Evolutionary conservation across 805 yeast genomes (phyloP), one percentile per base, ranked within the genome.

Genomic region (Yamadazyma sp.): DNA sequence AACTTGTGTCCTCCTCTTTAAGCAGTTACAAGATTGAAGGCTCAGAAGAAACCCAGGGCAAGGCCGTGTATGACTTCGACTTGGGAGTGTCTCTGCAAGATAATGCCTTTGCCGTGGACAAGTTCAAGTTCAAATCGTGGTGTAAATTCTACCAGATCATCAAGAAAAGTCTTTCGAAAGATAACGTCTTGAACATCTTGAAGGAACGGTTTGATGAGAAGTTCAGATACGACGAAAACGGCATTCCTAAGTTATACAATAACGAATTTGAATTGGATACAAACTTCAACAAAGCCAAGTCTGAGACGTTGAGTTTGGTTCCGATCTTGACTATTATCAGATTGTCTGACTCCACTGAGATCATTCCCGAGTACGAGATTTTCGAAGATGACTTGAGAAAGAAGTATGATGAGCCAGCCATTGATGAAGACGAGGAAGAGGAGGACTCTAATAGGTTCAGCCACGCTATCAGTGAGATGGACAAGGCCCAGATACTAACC

Each of bases 201-300:
- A 80, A 86, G 54, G 95, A 86, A 42, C 67, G 77, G 41, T 91
- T 93, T 63, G 97, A 91, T 50, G 86, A 80, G 40, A 67, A 62
- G 28, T 91, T 93, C 66, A 73, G 91, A 49, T 93, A 84, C 56
- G 96, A 89, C 57, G 80, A 75, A 23, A 74, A 81, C 43, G 95
- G 90, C 3, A 60, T 87, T 19, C 99, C 99, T 10, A 73, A 79
- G 25, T 68, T 90, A 21, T 91, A 95, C 85, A 79, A 77, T 47
- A 80, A 78, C 38, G 75, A 82, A 20, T 70, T 69, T 28, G 95
- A 90, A 49, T 75, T 93, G 41, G 95, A 89, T 40, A 58, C 59
- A 2, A 73, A 74, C 12, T 91, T 78, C 52, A 67, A 70, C 25
- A 60, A 65, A 12, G 82, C 97, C 2, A 79, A 77, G 47, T 68